Evolutionary conservation across 2,329 filamentous ascomycete genomes (phyloP).

Genomic region (Botryosphaeria dothidea): DNA sequence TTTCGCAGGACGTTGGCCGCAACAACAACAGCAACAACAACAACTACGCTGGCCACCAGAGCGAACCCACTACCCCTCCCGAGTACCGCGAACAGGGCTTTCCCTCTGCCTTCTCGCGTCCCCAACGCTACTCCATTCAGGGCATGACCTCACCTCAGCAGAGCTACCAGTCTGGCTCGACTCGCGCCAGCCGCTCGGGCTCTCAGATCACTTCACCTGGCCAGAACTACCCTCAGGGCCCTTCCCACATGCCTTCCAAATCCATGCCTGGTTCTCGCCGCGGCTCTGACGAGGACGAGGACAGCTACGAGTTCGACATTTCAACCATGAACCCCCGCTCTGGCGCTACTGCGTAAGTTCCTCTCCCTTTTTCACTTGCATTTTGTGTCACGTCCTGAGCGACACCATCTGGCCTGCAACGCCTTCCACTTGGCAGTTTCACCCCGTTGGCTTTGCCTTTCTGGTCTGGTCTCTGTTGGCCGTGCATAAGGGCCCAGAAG

Average conservation of each 20-base stretch:
- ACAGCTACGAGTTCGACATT: constrained; percentile 74
- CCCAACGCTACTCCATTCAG: constrained; percentile 85
- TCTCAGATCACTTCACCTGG: constrained; percentile 80
- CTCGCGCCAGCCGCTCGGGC: constrained; percentile 70
- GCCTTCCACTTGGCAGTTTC: constrained; percentile 11
- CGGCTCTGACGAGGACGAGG: constrained; percentile 83
- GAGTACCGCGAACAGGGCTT: constrained; percentile 86
- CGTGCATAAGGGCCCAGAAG: constrained; percentile 1
- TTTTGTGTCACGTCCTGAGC: constrained; percentile 2
- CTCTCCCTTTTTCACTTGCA: constrained; percentile 14
- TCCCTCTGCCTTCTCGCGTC: constrained; percentile 76
- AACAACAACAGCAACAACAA: constrained; percentile 38
- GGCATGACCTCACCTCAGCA: constrained; percentile 74
- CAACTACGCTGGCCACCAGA: constrained; percentile 65
- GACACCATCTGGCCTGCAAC: neutral
- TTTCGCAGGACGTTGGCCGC: constrained; percentile 74
- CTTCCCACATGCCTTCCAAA: constrained; percentile 71
- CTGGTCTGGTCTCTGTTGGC: constrained; percentile 9
- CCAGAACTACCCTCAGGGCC: constrained; percentile 58
- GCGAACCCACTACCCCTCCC: constrained; percentile 93
- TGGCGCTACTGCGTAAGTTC: constrained; percentile 72
- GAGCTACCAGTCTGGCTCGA: constrained; percentile 47
- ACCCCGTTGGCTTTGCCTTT: constrained; percentile 11
- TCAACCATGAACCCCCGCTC: constrained; percentile 49
- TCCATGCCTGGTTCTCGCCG: constrained; percentile 85